Conservation (phyloP, 2,329 filamentous ascomycete species). For the Claviceps sp. region DNA sequence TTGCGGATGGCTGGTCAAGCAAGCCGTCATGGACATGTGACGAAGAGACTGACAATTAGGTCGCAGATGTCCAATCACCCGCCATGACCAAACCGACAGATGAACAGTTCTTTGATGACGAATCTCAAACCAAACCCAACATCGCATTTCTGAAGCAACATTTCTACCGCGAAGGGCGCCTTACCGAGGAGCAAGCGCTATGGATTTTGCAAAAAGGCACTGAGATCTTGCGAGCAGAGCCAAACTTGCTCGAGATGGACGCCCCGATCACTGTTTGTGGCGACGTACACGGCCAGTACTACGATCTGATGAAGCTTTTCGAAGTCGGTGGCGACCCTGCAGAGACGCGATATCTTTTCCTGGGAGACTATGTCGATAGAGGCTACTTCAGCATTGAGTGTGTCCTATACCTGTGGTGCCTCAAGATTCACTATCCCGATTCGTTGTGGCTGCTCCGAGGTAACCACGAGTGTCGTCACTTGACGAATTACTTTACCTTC, state of each 20-base stretch:
- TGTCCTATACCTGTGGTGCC: conserved; percentile 90
- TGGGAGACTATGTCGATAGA: conserved; percentile 95
- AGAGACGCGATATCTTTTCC: conserved; percentile 91
- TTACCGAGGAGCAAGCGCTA: conserved; percentile 94
- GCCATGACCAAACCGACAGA: conserved; percentile 86
- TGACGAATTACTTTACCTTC: conserved; percentile 99
- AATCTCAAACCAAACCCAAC: conserved; percentile 77
- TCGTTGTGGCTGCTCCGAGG: conserved; percentile 93
- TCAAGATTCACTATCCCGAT: conserved; percentile 99
- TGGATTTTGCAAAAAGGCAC: conserved; percentile 87
- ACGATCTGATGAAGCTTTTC: conserved; percentile 98
- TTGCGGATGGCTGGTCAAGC: not conserved
- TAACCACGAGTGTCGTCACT: conserved; percentile 96
- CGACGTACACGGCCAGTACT: conserved; percentile 97
- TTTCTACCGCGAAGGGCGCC: conserved; percentile 90
- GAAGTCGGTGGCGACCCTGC: conserved; percentile 94
- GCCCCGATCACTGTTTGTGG: conserved; percentile 97
- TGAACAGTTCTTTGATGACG: conserved; percentile 85
- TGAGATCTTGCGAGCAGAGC: conserved; percentile 76
- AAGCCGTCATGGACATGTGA: not conserved
- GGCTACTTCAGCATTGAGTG: conserved; percentile 99
- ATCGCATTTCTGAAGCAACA: conserved; percentile 94
- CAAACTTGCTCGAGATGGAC: conserved; percentile 97
- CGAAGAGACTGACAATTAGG: conserved; percentile 5
- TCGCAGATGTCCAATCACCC: conserved; percentile 89